Base-by-base conservation (phyloP, 768 basidiomycete species). In the Lactarius sp. region DNA sequence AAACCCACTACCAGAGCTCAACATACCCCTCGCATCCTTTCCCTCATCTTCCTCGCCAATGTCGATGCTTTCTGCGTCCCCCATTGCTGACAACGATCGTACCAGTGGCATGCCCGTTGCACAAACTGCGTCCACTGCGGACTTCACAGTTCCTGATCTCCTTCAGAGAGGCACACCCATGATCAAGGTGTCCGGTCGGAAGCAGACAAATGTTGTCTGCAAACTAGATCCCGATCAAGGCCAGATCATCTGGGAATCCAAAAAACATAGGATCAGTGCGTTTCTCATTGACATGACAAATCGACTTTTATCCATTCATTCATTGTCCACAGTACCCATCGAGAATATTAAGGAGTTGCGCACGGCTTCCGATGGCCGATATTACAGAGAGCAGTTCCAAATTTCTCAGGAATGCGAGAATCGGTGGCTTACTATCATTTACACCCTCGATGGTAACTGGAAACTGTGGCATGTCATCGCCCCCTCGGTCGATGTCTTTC, bases 281-380 rank as follows among this genome's bases (percentile, higher is more conserved):
- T 82, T 18, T 46, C 33, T 61, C 49, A 50, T 53, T 56, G 46
- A 34, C 18, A 59, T 13, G 33, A 4, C 52, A n/a, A 52, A 52
- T 9, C 20, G 52, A 10, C 2, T 18, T n/a, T 49, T 13, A 6
- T 27, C 37, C 41, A 50, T 36, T 52, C 12, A 60, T 61, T 52
- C 61, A 54, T 42, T 53, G 34, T 57, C 44, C 47, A 12, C 65
- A 95, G 94, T 96, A 51, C 84, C 88, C 1, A 86, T 97, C 70
- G 92, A 92, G 71, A 81, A 83, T 68, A 90, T 97, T 73, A 89
- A 91, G 59, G 94, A 96, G 71, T 81, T 97, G 36, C 87, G 94
- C 16, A 80, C 85, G 0, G 90, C 87, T 14, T 70, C 80, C 5
- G 85, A 91, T 37, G 85, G 88, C 1, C 78, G 81, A 20, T 85